Percentiles rank a stretch among this genome's conserved stretches.
These are phyloP conservation scores for Gossypium sturtianum DNA, from an alignment of 345 rosid species.

Conservation along the genomic window DNA sequence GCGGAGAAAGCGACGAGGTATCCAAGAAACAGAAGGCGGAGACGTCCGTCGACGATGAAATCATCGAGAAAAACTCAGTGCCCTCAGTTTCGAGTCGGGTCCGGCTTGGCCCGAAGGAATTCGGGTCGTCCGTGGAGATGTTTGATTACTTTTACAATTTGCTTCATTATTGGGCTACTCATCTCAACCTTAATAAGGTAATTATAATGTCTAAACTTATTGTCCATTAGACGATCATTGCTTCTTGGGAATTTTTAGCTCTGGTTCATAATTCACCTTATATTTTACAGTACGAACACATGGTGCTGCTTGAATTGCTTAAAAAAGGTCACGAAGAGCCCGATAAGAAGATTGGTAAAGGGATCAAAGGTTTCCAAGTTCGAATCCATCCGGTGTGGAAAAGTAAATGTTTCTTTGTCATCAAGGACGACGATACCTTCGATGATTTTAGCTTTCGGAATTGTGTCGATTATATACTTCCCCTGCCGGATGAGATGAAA, in stretches of 20 bases:
- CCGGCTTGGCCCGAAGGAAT: conserved; percentile 73
- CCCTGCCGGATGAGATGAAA: conserved; percentile 92
- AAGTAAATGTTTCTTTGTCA: conserved; percentile 73
- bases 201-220: neutral
- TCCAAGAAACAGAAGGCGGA: conserved; percentile 57
- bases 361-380: conserved; percentile 68
- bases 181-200: conserved; percentile 65
- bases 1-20: conserved; percentile 20
- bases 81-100: conserved; percentile 28
- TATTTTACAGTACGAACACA: conserved; percentile 57
- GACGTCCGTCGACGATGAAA: conserved; percentile 27
- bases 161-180: conserved; percentile 63
- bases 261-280: neutral
- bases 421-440: conserved; percentile 58
- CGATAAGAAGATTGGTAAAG: conserved; percentile 69
- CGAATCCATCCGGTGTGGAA: conserved; percentile 67
- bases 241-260: neutral
- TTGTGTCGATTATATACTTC: conserved; percentile 87
- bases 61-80: conserved; percentile 12
- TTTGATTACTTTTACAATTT: conserved; percentile 62
- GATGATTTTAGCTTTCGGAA: conserved; percentile 98
- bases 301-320: conserved; percentile 68
- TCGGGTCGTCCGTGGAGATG: conserved; percentile 70
- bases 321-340: conserved; percentile 77
- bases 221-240: neutral